These are phyloP conservation scores for Phytophthora podocarpi DNA, from an alignment of 352 stramenopile species.

Conservation along the genomic window DNA sequence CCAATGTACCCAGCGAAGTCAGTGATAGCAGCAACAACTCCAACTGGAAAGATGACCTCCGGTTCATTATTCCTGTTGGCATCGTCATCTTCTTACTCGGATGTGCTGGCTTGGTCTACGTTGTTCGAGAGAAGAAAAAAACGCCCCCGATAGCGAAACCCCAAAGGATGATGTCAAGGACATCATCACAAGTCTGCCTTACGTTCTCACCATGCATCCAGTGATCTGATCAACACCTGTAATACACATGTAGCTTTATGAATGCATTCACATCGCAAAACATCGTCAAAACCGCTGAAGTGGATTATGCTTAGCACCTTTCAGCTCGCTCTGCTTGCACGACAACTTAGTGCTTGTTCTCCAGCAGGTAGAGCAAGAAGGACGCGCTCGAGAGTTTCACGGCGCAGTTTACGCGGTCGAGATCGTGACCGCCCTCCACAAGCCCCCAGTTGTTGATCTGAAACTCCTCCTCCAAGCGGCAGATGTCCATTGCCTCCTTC, in stretches of 20 bases:
- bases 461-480: constrained; percentile 87
- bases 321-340: not conserved
- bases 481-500: constrained; percentile 87
- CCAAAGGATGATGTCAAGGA: constrained; percentile 52
- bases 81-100: constrained; percentile 46
- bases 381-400: constrained; percentile 86
- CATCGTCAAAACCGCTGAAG: not conserved
- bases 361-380: constrained; percentile 84
- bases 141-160: constrained; percentile 25
- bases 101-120: constrained; percentile 35
- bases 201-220: constrained; percentile 8
- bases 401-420: constrained; percentile 87
- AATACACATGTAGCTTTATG: constrained; percentile 2
- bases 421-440: constrained; percentile 88
- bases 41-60: constrained; percentile 19
- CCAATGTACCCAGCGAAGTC: not conserved
- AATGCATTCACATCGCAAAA: not conserved
- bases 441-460: constrained; percentile 90
- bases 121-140: constrained; percentile 41
- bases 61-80: constrained; percentile 39
- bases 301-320: constrained; percentile 6
- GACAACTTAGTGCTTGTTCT: constrained; percentile 60
- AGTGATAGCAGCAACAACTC: not conserved
- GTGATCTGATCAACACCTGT: not conserved
- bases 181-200: constrained; percentile 3